Conservation (phyloP, 176 grass and related monocot species). For the Phyllostachys edulis region DNA sequence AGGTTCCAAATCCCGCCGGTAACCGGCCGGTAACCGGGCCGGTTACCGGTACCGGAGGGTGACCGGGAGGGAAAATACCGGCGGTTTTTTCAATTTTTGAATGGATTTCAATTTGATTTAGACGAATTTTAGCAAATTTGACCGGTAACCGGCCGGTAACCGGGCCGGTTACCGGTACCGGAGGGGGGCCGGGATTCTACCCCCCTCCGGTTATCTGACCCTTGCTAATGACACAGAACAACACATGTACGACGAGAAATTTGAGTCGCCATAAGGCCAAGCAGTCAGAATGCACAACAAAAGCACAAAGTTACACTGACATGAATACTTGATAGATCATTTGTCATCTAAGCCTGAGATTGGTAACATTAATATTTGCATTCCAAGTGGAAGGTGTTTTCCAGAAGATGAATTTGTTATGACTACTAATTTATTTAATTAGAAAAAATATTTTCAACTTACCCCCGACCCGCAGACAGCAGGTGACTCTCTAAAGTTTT, state of each 20-base stretch:
- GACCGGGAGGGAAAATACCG: too few species aligned
- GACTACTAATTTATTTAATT: background rate
- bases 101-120: too few species aligned
- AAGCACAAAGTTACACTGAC: background rate
- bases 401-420: background rate
- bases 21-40: too few species aligned
- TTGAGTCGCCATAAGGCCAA: too few species aligned
- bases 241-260: background rate
- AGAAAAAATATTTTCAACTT: constrained; percentile 34
- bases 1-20: too few species aligned
- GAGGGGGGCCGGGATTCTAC: too few species aligned
- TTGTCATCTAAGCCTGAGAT: background rate
- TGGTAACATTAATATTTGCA: background rate
- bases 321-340: background rate
- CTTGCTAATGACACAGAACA: background rate
- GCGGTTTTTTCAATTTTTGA: too few species aligned
- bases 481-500: constrained; percentile 93
- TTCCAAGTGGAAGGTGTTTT: background rate
- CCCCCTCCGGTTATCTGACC: too few species aligned
- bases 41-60: too few species aligned
- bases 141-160: too few species aligned
- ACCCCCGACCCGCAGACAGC: constrained; percentile 74
- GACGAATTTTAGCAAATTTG: too few species aligned
- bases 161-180: too few species aligned
- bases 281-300: background rate